These are phyloP conservation scores for Emergomyces orientalis DNA, from an alignment of 2,329 filamentous ascomycete genomes.

Conservation along the genomic window DNA sequence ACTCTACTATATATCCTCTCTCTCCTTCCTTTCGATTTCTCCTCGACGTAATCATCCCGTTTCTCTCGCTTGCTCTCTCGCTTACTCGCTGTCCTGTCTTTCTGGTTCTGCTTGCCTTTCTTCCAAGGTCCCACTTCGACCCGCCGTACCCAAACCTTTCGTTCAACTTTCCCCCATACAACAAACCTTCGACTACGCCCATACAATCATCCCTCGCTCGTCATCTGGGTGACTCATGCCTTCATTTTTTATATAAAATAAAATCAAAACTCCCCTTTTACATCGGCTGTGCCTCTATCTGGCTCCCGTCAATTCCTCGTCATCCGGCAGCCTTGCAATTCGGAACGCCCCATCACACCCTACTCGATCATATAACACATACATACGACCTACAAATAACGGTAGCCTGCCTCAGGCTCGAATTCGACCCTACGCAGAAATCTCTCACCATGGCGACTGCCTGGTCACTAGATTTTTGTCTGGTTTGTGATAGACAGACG, in stretches of 20 bases:
- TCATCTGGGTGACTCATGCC: not conserved
- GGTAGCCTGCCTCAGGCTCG: not conserved
- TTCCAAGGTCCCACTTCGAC: not conserved
- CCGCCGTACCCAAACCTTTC: not conserved
- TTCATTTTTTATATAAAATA: too few relatives aligned
- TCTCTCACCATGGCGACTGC: slow-evolving; percentile 26
- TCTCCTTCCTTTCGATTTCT: not conserved
- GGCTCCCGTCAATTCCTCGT: not conserved
- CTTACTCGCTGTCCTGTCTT: too few relatives aligned
- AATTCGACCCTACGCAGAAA: not conserved
- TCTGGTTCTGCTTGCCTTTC: not conserved
- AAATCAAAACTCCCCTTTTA: not conserved
- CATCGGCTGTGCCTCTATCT: not conserved
- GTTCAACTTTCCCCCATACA: not conserved
- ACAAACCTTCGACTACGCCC: not conserved
- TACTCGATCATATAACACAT: not conserved
- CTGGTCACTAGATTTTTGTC: slow-evolving; percentile 89
- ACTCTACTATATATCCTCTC: too few relatives aligned
- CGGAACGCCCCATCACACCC: not conserved
- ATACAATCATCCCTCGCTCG: not conserved
- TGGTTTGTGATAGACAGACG: slow-evolving; percentile 85
- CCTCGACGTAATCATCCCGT: not conserved
- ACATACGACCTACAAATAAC: not conserved
- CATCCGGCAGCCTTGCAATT: too few relatives aligned
- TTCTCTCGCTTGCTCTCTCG: not conserved